Evolutionary conservation across 1,139 yeast genomes (phyloP).

Genomic region (Magnusiomyces magnusii): DNA sequence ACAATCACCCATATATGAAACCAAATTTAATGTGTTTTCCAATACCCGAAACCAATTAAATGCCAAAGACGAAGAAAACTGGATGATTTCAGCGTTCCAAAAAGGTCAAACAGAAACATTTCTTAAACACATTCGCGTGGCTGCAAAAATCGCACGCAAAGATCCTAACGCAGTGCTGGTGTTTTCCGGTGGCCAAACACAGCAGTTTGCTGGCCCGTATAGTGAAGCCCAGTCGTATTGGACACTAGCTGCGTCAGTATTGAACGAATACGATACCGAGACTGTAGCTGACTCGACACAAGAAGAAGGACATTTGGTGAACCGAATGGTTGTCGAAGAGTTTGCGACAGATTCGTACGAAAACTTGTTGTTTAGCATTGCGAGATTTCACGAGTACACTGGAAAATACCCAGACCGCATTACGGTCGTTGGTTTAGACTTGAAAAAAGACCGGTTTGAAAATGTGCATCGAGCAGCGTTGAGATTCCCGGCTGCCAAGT

Average conservation of each 20-base stretch:
- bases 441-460: slow-evolving; percentile 55
- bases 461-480: slow-evolving; percentile 50
- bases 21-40: slow-evolving; percentile 3
- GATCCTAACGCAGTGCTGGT: slow-evolving; percentile 35
- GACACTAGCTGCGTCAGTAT: slow-evolving; percentile 12
- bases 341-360: slow-evolving; percentile 79
- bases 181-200: slow-evolving; percentile 73
- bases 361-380: slow-evolving; percentile 58
- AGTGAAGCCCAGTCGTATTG: slow-evolving; percentile 46
- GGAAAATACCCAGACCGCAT: slow-evolving; percentile 45
- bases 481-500: slow-evolving; percentile 33
- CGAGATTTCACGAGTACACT: slow-evolving; percentile 46
- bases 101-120: slow-evolving; percentile 60
- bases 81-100: slow-evolving; percentile 64
- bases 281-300: slow-evolving; percentile 4
- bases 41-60: slow-evolving; percentile 10
- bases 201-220: slow-evolving; percentile 42
- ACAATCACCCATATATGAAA: not conserved
- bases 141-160: slow-evolving; percentile 32
- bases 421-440: slow-evolving; percentile 65
- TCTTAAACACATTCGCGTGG: slow-evolving; percentile 48
- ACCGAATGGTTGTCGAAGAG: slow-evolving; percentile 47
- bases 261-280: slow-evolving; percentile 10
- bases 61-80: slow-evolving; percentile 17
- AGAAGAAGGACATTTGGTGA: slow-evolving; percentile 17